Percentiles rank a stretch among this genome's conserved stretches.
These are phyloP conservation scores for Coprinopsis marcescibilis DNA, from an alignment of 768 basidiomycete genomes.

Conservation along the genomic window DNA sequence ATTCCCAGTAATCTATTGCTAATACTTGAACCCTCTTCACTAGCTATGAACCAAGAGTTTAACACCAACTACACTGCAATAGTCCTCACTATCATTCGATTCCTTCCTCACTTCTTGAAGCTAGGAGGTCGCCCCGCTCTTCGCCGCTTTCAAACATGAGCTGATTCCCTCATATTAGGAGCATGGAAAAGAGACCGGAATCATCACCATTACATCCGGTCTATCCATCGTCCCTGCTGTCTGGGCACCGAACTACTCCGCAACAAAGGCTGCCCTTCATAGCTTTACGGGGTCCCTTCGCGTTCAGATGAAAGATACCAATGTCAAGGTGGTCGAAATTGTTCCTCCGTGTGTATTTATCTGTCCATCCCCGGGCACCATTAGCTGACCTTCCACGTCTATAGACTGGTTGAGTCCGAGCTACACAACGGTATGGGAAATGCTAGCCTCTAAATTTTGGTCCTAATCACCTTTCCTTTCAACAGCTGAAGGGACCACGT, in stretches of 20 bases:
- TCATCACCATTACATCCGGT: slow-evolving; percentile 43
- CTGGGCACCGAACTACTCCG: slow-evolving; percentile 39
- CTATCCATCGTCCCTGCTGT: slow-evolving; percentile 38
- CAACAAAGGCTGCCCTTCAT: slow-evolving; percentile 49
- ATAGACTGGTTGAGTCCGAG: slow-evolving; percentile 52
- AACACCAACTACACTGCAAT: slow-evolving; percentile 50
- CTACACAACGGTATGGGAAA: slow-evolving; percentile 43
- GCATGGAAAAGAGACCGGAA: slow-evolving; percentile 35
- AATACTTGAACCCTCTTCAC: background rate
- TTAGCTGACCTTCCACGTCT: background rate
- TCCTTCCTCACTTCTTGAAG: slow-evolving; percentile 51
- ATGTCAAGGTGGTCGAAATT: slow-evolving; percentile 48
- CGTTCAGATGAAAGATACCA: slow-evolving; percentile 36
- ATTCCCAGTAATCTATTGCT: background rate
- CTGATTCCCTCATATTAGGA: no score
- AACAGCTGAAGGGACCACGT: slow-evolving; percentile 42
- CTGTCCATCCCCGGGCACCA: background rate
- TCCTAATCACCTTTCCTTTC: background rate
- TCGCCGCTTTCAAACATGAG: background rate
- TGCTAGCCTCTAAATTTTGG: background rate
- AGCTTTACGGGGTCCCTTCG: slow-evolving; percentile 41
- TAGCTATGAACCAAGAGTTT: slow-evolving; percentile 42
- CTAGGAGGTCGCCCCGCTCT: slow-evolving; percentile 22
- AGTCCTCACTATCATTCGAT: slow-evolving; percentile 39
- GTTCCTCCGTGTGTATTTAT: slow-evolving; percentile 40